Conservation (phyloP, 345 rosid species). For the Ceriops decandra region DNA sequence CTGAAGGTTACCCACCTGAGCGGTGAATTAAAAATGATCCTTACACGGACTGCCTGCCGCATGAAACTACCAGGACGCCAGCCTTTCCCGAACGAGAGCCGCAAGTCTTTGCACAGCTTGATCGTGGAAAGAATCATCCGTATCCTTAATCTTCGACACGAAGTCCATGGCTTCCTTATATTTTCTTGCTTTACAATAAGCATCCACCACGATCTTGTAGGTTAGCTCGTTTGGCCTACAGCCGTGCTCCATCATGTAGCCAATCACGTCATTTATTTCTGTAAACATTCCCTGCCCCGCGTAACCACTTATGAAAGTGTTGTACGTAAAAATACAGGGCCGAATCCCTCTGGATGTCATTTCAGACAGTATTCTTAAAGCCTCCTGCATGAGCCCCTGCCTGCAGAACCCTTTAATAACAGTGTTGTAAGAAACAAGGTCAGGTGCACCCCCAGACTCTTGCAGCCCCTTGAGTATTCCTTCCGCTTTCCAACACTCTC, state of each 20-base stretch:
- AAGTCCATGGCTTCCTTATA: conserved; percentile 77
- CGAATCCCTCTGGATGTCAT: conserved; percentile 65
- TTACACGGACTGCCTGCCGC: not conserved
- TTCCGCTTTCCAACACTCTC: conserved; percentile 89
- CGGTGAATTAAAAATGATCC: not conserved
- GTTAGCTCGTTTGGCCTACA: conserved; percentile 80
- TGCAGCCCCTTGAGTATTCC: conserved; percentile 55
- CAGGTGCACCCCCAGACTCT: conserved; percentile 48
- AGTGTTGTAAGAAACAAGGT: conserved; percentile 80
- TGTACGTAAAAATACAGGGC: conserved; percentile 85
- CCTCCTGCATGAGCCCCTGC: conserved; percentile 76
- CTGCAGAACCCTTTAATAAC: conserved; percentile 94
- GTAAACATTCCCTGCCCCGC: conserved; percentile 57
- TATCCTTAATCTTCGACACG: conserved; percentile 53
- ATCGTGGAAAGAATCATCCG: conserved; percentile 52
- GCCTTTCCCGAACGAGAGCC: conserved; percentile 47
- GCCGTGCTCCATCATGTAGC: conserved; percentile 59
- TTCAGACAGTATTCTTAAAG: conserved; percentile 65
- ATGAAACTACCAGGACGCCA: conserved; percentile 33
- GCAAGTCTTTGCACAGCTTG: conserved; percentile 52
- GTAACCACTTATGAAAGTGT: conserved; percentile 71
- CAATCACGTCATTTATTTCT: conserved; percentile 64
- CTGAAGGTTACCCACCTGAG: not conserved
- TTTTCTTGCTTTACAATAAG: conserved; percentile 64
- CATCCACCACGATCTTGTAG: conserved; percentile 80